A percentile compares a stretch with the other conserved stretches of the same genome.
phyloP scores from a whole-genome alignment of 179 eudicot genomes.

The Beta macrorhiza region DNA sequence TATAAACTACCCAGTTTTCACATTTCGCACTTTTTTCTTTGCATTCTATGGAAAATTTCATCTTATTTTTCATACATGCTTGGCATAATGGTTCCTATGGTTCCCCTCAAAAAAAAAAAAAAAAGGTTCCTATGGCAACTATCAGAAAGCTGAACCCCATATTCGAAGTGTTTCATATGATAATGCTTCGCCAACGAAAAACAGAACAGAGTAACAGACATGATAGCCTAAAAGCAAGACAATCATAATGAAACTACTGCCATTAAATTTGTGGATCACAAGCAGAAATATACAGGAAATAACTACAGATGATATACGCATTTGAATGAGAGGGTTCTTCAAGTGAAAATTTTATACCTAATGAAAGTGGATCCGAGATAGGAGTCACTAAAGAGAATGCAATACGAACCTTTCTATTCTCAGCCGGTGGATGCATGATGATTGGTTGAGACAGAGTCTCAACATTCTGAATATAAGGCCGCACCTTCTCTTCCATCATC shows the following conservation, averaged over 20 bases:
- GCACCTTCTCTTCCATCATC: conserved; percentile 77
- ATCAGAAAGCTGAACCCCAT: neutral
- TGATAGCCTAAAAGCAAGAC: too few species aligned
- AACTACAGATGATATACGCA: neutral
- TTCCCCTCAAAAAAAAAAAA: too few species aligned
- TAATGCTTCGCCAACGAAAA: too few species aligned
- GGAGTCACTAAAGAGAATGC: neutral
- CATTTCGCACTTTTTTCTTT: neutral
- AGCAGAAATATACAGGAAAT: neutral
- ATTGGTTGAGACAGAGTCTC: conserved; percentile 74
- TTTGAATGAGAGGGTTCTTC: conserved; percentile 1
- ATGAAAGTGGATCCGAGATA: neutral
- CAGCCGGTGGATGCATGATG: conserved; percentile 45
- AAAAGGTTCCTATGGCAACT: neutral
- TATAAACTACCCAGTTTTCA: too few species aligned
- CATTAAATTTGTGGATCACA: neutral
- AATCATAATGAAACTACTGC: neutral
- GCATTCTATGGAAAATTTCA: neutral
- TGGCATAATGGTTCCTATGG: neutral
- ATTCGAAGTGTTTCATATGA: neutral
- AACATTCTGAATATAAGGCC: conserved; percentile 60
- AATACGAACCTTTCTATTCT: conserved; percentile 44
- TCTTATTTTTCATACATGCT: neutral
- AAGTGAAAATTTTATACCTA: neutral
- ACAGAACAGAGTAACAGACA: too few species aligned